Base-by-base conservation (phyloP, 257 asterid species). In the Knoxia roxburghii region DNA sequence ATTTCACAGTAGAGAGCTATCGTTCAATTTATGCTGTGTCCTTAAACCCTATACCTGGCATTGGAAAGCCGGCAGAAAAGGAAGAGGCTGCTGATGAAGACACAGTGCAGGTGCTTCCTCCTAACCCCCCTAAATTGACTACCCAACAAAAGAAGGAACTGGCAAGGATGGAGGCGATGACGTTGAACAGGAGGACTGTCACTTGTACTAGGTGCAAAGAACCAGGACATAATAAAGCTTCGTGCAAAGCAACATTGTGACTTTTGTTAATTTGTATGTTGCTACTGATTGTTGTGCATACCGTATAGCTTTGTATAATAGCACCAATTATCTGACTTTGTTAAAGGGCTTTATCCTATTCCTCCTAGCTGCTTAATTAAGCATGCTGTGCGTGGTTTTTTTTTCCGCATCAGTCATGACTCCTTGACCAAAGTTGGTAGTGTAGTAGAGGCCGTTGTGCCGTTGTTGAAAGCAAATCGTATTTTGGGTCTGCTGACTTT, bases 141-240 rank as follows among this genome's bases (percentile, higher is more conserved):
- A 46, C 68, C 45, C 77, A 81, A 58, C 80, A 65, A 67, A 83
- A 82, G 80, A 75, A 83, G 83, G 84, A 84, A 72, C 75, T 65
- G 73, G 74, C 57, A 15, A 82, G 84, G 73, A 70, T 58, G 61
- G 88, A 80, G 54, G 93, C 87, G 27, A 77, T 87, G 15, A 90
- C 87, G 27, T 78, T 87, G 15, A 87, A 83, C 67, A 83, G 81
- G 86, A 84, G 96, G 81, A 91, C 98, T 5, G 95, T 91, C 26
- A 86, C 87, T 5, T 91, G 98, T 81, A 83, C 90, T 54, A 83
- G 75, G 76, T 91, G 98, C 75, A 91, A 87, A 82, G 90, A 84
- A 78, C 89, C 89, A 20, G 98, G 96, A 64, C 98, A 91, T 68
- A 91, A 91, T 51, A 89, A 87, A 82, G 87, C 94, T 77, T 85